Evolutionary conservation across 768 basidiomycete genomes (phyloP).

Genomic region (Clathrus columnatus): DNA sequence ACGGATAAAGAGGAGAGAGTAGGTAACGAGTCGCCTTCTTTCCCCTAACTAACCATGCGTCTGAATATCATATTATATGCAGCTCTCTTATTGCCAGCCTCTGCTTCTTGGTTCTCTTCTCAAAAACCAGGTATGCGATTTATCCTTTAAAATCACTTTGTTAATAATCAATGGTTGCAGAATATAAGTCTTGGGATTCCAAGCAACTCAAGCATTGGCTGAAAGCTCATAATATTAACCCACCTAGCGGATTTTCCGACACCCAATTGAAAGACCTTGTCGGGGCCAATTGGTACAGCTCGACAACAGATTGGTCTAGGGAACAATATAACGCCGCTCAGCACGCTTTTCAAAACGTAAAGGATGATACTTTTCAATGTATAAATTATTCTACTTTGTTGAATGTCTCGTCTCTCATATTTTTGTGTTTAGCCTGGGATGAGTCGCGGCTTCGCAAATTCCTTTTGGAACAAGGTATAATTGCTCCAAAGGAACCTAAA

Average conservation of each 20-base stretch:
- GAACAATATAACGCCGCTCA: slow-evolving; percentile 61
- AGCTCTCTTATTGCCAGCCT: slow-evolving; percentile 26
- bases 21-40: not conserved
- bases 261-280: slow-evolving; percentile 41
- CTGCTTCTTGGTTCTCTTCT: slow-evolving; percentile 48
- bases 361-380: slow-evolving; percentile 18
- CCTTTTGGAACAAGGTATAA: slow-evolving; percentile 78
- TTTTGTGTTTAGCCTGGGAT: slow-evolving; percentile 71
- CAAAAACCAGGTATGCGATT: slow-evolving; percentile 27
- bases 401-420: not conserved
- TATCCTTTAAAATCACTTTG: not conserved
- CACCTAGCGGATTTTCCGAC: slow-evolving; percentile 37
- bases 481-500: slow-evolving; percentile 67
- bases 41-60: slow-evolving; percentile 20
- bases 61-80: slow-evolving; percentile 22
- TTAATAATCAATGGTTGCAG: slow-evolving; percentile 16
- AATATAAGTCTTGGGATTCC: slow-evolving; percentile 49
- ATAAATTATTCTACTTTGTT: slow-evolving; percentile 36
- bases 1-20: not conserved
- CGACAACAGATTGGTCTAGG: slow-evolving; percentile 40
- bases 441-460: slow-evolving; percentile 76
- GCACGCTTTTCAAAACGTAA: slow-evolving; percentile 41
- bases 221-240: slow-evolving; percentile 49
- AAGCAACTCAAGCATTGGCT: slow-evolving; percentile 63
- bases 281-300: slow-evolving; percentile 48